A percentile compares a stretch with the other conserved stretches of the same genome.
These are phyloP conservation scores for Fusarium domesticum DNA, from an alignment of 2,329 filamentous ascomycete species.

Conservation along the genomic window DNA sequence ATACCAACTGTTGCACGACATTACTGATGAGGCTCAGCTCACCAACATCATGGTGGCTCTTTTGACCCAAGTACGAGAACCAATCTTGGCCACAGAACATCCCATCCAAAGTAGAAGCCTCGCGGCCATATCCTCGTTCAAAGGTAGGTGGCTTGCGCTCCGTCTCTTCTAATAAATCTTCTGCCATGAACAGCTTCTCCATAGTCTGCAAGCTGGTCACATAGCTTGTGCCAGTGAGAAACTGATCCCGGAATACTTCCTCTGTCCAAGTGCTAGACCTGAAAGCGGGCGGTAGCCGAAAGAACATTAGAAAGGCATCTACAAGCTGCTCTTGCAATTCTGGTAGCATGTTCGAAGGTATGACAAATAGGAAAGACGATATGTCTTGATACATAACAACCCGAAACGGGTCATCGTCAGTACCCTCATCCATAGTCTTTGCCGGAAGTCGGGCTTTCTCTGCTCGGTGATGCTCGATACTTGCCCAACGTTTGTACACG, in stretches of 20 bases:
- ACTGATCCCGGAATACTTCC: conserved; percentile 32
- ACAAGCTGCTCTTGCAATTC: conserved; percentile 50
- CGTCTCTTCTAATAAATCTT: conserved; percentile 20
- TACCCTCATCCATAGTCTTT: conserved; percentile 69
- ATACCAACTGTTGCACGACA: conserved; percentile 57
- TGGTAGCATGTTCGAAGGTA: conserved; percentile 41
- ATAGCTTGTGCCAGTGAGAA: conserved; percentile 15
- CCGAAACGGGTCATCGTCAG: conserved; percentile 78
- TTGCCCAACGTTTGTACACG: conserved; percentile 50
- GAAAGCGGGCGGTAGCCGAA: conserved; percentile 55
- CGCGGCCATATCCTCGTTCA: conserved; percentile 26
- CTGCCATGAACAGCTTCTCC: background rate
- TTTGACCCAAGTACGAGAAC: conserved; percentile 43
- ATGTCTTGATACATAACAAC: conserved; percentile 80
- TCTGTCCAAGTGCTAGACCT: conserved; percentile 29
- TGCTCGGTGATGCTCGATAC: conserved; percentile 51
- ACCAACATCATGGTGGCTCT: conserved; percentile 21
- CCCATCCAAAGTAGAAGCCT: conserved; percentile 45
- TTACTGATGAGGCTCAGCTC: conserved; percentile 50
- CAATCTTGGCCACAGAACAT: conserved; percentile 48
- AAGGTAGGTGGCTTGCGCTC: conserved; percentile 32
- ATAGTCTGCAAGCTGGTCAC: conserved; percentile 2
- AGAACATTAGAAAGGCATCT: conserved; percentile 69
- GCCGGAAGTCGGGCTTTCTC: conserved; percentile 59
- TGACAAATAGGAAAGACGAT: conserved; percentile 55